Percentiles rank a stretch among this genome's conserved stretches.
Evolutionary conservation across 257 asterid genomes (phyloP).

Genomic region (Galeopsis tetrahit): DNA sequence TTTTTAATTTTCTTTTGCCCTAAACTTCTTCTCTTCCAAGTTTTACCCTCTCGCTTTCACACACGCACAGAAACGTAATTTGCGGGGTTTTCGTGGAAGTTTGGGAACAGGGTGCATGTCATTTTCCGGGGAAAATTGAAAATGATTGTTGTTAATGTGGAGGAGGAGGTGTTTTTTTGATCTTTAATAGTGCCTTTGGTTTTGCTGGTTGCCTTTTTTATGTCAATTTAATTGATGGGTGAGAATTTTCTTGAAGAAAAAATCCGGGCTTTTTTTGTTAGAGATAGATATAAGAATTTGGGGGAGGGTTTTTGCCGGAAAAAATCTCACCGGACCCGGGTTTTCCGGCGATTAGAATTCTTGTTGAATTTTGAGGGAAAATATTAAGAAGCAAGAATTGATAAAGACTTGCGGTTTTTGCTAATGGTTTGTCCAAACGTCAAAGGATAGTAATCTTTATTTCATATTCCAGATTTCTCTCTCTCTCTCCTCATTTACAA

Average conservation of each 20-base stretch:
- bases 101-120: slow-evolving; percentile 38
- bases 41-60: slow-evolving; percentile 31
- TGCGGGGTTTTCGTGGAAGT: slow-evolving; percentile 31
- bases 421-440: slow-evolving; percentile 69
- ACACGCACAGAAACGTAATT: slow-evolving; percentile 34
- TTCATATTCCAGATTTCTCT: slow-evolving; percentile 29
- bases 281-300: slow-evolving; percentile 25
- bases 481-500: slow-evolving; percentile 31
- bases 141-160: slow-evolving; percentile 28
- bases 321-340: slow-evolving; percentile 43
- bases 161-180: slow-evolving; percentile 9
- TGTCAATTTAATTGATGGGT: slow-evolving; percentile 30
- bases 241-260: slow-evolving; percentile 28
- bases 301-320: slow-evolving; percentile 51
- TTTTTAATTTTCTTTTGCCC: slow-evolving; percentile 9
- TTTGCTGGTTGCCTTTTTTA: slow-evolving; percentile 28
- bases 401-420: slow-evolving; percentile 46
- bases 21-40: slow-evolving; percentile 30
- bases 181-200: slow-evolving; percentile 27
- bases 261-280: slow-evolving; percentile 35
- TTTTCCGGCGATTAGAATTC: slow-evolving; percentile 45
- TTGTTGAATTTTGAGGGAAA: slow-evolving; percentile 28
- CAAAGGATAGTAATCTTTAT: slow-evolving; percentile 52
- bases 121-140: slow-evolving; percentile 34
- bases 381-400: slow-evolving; percentile 12